Base-by-base conservation (phyloP, 495 filamentous ascomycete species). In the Rhypophila decipiens region DNA sequence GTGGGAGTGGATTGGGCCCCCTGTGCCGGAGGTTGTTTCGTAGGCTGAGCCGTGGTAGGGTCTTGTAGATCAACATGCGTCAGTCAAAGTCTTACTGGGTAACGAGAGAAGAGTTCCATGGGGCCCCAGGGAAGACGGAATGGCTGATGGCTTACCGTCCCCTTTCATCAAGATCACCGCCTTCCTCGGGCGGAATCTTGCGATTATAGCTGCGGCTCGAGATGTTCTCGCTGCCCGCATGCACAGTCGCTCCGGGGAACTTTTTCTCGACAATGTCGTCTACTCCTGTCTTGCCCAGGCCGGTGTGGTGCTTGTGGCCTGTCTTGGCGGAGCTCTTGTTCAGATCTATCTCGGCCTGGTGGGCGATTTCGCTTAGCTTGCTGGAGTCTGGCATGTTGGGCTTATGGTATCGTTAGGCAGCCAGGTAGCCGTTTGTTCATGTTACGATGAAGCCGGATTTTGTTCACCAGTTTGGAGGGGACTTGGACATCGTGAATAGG, bases 281-380 rank as follows among this genome's bases (percentile, higher is more conserved):
- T 29, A 67, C 58, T 22, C 63, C 65, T 1, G 59, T 44, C 9
- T 67, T 60, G 2, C 65, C 64, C 21, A 52, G 50, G 1, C 41
- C 50, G 2, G 58, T 39, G 3, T 44, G 46, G 4, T 15, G 40
- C 24, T 46, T 29, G 7, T 46, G 45, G 35, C 71, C 73, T 2
- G 66, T 66, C 43, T 76, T 75, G 35, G 67, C 47, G 23, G 62
- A 56, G 51, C 69, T 64, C 18, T 56, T 65, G 56, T 73, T 73
- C 36, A 77, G 64, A 50, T 75, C 74, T 20, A 52, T 62, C 60
- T 77, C 72, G 13, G 74, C 73, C 44, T 68, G 54, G 18, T 64
- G 53, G 51, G 73, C 69, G 41, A 76, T 65, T 33, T 61, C 42
- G 15, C 52, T 41, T 33, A 60, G 50, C 13, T 54, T 49, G 8